Evolutionary conservation across 2,329 filamentous ascomycete genomes (phyloP).

Genomic region (Scytalidium sp.): DNA sequence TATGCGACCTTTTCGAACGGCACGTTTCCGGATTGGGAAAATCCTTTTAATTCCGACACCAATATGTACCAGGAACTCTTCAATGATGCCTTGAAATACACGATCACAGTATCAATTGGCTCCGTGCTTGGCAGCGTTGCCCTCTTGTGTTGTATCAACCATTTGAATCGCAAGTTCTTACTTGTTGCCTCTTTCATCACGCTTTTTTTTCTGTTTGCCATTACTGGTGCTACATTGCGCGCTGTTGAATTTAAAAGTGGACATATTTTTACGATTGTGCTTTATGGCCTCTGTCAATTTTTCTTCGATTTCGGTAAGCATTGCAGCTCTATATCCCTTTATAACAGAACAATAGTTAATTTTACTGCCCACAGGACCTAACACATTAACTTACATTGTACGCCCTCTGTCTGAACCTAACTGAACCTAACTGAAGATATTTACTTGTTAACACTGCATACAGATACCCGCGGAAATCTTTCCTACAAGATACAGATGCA

Average conservation of each 20-base stretch:
- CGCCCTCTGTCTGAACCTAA: not conserved
- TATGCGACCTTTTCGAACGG: not conserved
- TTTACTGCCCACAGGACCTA: slow-evolving; percentile 39
- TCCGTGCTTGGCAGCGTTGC: slow-evolving; percentile 12
- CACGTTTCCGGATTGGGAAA: slow-evolving; percentile 8
- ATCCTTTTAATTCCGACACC: slow-evolving; percentile 5
- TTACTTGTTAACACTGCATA: not conserved
- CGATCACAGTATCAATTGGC: slow-evolving; percentile 17
- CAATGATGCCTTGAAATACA: slow-evolving; percentile 4
- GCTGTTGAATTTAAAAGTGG: slow-evolving; percentile 2
- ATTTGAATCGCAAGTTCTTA: slow-evolving; percentile 10
- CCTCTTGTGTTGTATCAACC: slow-evolving; percentile 13
- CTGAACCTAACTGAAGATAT: slow-evolving; percentile 1
- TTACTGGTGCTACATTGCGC: slow-evolving; percentile 30
- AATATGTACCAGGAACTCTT: slow-evolving; percentile 10
- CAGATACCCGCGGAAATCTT: slow-evolving; percentile 57
- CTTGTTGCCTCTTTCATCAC: slow-evolving; percentile 28
- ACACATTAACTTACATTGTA: slow-evolving; percentile 62
- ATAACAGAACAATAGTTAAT: not conserved
- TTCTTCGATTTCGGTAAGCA: slow-evolving; percentile 17
- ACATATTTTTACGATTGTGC: slow-evolving; percentile 10
- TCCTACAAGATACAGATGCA: slow-evolving; percentile 59
- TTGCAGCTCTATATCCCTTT: not conserved
- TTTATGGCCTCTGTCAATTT: slow-evolving; percentile 18
- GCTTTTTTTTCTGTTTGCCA: slow-evolving; percentile 38